phyloP scores from a whole-genome alignment of 345 rosid species.

The Camelina laxa region DNA sequence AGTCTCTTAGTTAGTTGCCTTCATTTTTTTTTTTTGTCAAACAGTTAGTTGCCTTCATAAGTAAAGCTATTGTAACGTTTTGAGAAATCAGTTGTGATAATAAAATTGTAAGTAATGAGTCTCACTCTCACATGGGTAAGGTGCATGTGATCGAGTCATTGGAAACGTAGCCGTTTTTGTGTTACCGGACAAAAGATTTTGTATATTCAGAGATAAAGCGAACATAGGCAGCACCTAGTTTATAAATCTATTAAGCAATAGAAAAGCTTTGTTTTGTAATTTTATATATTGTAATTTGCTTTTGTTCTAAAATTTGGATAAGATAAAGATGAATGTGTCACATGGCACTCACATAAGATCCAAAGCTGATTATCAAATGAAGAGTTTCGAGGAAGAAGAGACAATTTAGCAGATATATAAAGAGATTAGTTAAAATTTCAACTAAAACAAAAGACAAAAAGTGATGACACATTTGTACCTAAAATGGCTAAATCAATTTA shows the following conservation, averaged over 20 bases:
- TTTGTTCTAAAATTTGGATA: not conserved
- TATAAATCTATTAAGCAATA: conserved; percentile 1
- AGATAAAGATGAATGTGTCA: conserved; percentile 28
- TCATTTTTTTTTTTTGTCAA: conserved; percentile 18
- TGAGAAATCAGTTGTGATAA: not conserved
- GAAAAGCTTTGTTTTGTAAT: conserved; percentile 23
- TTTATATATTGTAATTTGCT: conserved; percentile 9
- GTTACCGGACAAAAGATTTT: too few relatives aligned
- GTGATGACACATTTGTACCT: conserved; percentile 8
- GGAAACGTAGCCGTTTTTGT: not conserved
- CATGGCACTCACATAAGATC: conserved; percentile 15
- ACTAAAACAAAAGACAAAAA: conserved; percentile 8
- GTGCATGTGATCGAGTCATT: not conserved
- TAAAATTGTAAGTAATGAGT: conserved; percentile 15
- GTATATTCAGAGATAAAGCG: not conserved
- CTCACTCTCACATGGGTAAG: conserved; percentile 4
- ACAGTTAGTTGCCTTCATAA: conserved; percentile 4
- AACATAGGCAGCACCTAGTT: not conserved
- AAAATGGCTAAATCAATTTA: not conserved
- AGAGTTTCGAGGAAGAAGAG: not conserved
- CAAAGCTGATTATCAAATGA: not conserved
- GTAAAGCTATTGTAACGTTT: not conserved
- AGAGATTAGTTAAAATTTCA: not conserved
- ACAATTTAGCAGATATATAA: not conserved
- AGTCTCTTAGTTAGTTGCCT: conserved; percentile 12